These are phyloP conservation scores for Panaeolus cyanescens DNA, from an alignment of 768 basidiomycete species.

Conservation along the genomic window DNA sequence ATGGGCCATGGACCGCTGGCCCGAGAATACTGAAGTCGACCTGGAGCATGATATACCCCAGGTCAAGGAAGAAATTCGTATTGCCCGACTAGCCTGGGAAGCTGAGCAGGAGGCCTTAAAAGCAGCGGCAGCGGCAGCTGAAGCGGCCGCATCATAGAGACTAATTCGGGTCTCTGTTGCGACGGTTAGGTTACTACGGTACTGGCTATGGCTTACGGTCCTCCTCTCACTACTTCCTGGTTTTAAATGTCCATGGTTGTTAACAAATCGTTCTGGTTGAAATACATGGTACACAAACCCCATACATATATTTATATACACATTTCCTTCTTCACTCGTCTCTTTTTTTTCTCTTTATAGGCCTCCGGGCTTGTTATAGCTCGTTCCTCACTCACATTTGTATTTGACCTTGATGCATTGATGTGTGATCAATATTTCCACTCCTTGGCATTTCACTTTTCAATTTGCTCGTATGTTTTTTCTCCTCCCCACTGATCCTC, in stretches of 20 bases:
- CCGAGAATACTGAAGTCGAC: conserved; percentile 55
- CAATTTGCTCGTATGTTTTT: not conserved
- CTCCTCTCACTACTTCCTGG: not conserved
- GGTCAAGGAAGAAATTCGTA: conserved; percentile 49
- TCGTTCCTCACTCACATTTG: conserved; percentile 2
- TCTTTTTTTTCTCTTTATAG: no score
- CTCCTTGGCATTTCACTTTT: conserved; percentile 1
- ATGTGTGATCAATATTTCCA: conserved; percentile 1
- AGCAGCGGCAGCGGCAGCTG: not conserved
- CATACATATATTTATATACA: not conserved
- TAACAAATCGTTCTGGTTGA: not conserved
- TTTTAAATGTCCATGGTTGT: not conserved
- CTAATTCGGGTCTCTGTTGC: not conserved
- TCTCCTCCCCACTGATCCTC: not conserved
- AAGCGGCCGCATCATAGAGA: not conserved
- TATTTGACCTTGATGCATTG: conserved; percentile 1
- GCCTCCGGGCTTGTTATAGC: no score
- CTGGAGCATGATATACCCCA: conserved; percentile 54
- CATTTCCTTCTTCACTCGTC: not conserved
- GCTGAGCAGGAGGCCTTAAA: not conserved
- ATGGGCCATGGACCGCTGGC: conserved; percentile 79
- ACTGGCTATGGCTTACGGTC: not conserved
- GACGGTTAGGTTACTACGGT: not conserved
- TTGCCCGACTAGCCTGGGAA: not conserved
- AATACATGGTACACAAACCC: not conserved